A percentile compares a stretch with the other conserved stretches of the same genome.
phyloP scores from a whole-genome alignment of 202 grass and related monocot genomes.

The Zoysia matrella region DNA sequence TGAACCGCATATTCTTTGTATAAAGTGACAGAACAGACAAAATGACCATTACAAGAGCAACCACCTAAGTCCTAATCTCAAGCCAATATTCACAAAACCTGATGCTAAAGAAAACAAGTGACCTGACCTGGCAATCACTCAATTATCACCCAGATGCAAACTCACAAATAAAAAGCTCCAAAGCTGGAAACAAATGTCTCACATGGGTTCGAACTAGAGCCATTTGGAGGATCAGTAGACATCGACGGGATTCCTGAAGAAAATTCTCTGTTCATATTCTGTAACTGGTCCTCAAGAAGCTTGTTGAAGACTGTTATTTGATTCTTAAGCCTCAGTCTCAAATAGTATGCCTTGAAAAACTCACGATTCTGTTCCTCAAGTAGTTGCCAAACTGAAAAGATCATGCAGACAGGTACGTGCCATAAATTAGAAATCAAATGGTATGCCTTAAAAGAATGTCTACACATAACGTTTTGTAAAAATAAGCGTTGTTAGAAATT shows the following conservation, averaged over 20 bases:
- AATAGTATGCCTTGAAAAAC: too few relatives aligned
- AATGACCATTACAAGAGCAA: neutral
- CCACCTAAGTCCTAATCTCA: neutral
- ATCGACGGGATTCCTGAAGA: constrained; percentile 53
- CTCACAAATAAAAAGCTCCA: constrained; percentile 11
- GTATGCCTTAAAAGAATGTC: constrained; percentile 59
- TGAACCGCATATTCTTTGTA: neutral
- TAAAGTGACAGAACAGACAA: neutral
- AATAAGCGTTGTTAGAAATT: constrained; percentile 11
- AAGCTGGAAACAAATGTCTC: constrained; percentile 42
- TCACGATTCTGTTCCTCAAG: too few relatives aligned
- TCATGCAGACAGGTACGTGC: constrained; percentile 45
- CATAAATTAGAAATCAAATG: constrained; percentile 51
- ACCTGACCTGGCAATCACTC: neutral
- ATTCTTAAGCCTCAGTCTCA: too few relatives aligned
- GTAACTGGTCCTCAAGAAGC: constrained; percentile 78
- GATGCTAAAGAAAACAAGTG: neutral
- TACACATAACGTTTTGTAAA: neutral
- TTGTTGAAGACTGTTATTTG: constrained; percentile 62
- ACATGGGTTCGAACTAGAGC: constrained; percentile 72
- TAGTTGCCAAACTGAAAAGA: too few relatives aligned
- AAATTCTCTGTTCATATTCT: constrained; percentile 77
- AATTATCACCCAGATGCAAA: neutral
- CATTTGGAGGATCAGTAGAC: constrained; percentile 66
- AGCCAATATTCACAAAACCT: neutral